These are phyloP conservation scores for Hanseniaspora meyeri DNA, from an alignment of 805 yeast species.

Conservation along the genomic window DNA sequence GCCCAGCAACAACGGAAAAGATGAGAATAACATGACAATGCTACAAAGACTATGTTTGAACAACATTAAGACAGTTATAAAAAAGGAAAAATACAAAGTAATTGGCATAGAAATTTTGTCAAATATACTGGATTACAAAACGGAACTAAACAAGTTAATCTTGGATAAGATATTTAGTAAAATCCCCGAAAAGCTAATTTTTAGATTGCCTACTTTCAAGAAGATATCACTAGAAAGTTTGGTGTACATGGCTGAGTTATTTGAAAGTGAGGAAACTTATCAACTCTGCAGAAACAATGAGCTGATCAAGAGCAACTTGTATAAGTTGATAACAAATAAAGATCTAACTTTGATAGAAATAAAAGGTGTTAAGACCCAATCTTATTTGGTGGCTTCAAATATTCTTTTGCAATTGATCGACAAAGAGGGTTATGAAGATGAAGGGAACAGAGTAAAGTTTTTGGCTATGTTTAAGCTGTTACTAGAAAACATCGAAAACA, in stretches of 20 bases:
- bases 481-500: neutral
- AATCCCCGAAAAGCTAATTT: conserved; percentile 1
- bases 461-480: neutral
- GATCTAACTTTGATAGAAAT: neutral
- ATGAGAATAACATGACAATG: conserved; percentile 8
- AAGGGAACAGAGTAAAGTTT: neutral
- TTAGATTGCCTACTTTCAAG: conserved; percentile 9
- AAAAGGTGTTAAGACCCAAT: neutral
- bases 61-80: neutral
- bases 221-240: conserved; percentile 1
- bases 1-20: conserved; percentile 1
- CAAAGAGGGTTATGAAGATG: neutral
- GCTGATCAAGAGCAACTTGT: neutral
- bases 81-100: neutral
- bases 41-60: conserved; percentile 8
- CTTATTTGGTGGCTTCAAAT: neutral
- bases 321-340: neutral
- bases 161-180: conserved; percentile 7
- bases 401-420: neutral
- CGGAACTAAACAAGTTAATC: neutral
- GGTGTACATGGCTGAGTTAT: neutral
- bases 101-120: neutral
- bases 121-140: conserved; percentile 1
- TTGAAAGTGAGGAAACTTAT: neutral
- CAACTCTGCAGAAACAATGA: neutral